Base-by-base conservation (phyloP, 768 basidiomycete genomes). In the Chalciporus piperatus region DNA sequence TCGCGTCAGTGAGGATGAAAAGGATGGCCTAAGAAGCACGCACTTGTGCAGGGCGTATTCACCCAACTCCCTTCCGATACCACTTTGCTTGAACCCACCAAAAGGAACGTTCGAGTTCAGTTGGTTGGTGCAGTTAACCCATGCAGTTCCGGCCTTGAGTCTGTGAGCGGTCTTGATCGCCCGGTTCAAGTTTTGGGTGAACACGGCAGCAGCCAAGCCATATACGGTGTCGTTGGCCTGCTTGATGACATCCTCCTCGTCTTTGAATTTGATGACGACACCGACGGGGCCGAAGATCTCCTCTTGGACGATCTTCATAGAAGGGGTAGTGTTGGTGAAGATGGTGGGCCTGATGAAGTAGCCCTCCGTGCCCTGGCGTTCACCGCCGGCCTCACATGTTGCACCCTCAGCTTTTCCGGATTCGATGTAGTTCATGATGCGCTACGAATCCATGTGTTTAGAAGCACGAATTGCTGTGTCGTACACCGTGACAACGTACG, bases 161-260 rank as follows among this genome's bases (percentile, higher is more conserved):
- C 70, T 76, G 65, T 91, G 84, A 8, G 90, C 88, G 2, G 84
- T 82, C 52, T 74, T 72, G 48, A 95, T 70, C 0, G 89, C 92
- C 23, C 86, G 78, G 57, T 79, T 82, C 73, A 96, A 70, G 69
- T 95, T 78, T 62, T 82, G 76, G 32, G 88, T 84, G 77, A 94
- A 97, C 47, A 98, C 83, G 8, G 88, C 87, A 3, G 89, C 84
- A 13, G 92, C 92, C 41, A 97, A 81, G 51, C 95, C 95, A 68
- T 94, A 96, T 45, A 74, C 62, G 0, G 89, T 87, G 65, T 96
- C 86, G 70, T 99, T 99, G 23, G 92, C 96, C 62, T 81, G 77
- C 42, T 67, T 69, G 58, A 90, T 70, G 35, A 83, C 84, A 51
- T 89, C 82, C 58, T 80, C 77, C 54, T 81, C 82, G 45, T 80